phyloP scores from a whole-genome alignment of 441 rosid species.

The Monsonia emarginata region DNA sequence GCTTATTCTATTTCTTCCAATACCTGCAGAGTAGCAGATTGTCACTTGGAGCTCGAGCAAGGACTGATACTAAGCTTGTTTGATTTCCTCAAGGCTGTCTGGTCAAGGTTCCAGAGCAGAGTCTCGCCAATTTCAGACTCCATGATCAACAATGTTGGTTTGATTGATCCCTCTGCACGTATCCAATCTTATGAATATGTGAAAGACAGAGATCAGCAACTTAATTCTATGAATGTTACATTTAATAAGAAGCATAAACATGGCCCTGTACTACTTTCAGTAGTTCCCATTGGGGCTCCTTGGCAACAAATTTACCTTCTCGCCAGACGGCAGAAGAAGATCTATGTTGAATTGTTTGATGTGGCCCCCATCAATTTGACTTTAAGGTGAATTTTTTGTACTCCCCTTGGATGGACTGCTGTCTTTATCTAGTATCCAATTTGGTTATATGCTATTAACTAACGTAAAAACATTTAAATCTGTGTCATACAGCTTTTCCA shows the following conservation, averaged over 20 bases:
- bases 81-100: slow-evolving; percentile 53
- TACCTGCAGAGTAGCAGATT: slow-evolving; percentile 66
- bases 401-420: neutral
- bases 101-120: slow-evolving; percentile 51
- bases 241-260: slow-evolving; percentile 32
- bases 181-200: slow-evolving; percentile 21
- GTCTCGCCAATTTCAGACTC: slow-evolving; percentile 52
- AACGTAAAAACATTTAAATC: slow-evolving; percentile 22
- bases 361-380: slow-evolving; percentile 68
- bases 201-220: slow-evolving; percentile 30
- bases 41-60: slow-evolving; percentile 82
- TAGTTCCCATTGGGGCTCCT: slow-evolving; percentile 94
- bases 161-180: slow-evolving; percentile 21
- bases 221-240: slow-evolving; percentile 27
- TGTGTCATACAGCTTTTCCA: slow-evolving; percentile 64
- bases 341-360: slow-evolving; percentile 77
- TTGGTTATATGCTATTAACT: slow-evolving; percentile 18
- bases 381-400: slow-evolving; percentile 42
- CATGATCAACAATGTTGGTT: slow-evolving; percentile 30
- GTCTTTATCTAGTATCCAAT: slow-evolving; percentile 3
- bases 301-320: slow-evolving; percentile 78
- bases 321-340: slow-evolving; percentile 76
- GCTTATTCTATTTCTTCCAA: slow-evolving; percentile 22
- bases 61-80: slow-evolving; percentile 63
- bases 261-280: slow-evolving; percentile 42